Base-by-base conservation (phyloP, 1,139 yeast genomes). In the Yamadazyma pseudoaaseri region DNA sequence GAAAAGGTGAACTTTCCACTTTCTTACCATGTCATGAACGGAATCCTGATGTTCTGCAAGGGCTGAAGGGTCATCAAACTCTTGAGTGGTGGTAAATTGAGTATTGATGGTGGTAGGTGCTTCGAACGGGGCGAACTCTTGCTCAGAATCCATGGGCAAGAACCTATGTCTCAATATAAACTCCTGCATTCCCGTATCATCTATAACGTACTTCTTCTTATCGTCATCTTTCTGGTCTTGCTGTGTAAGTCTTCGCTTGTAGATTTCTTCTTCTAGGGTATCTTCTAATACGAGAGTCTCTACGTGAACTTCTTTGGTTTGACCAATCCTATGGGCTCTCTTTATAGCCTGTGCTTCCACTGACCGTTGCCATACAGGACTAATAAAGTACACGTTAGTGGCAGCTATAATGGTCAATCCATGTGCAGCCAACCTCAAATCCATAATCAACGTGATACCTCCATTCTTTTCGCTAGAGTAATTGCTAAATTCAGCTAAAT, bases 291-390 rank as follows among this genome's bases (percentile, higher is more conserved):
- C 72, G 36, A 81, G 57, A 0, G 87, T 81, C 47, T 81, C 89
- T n/a, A 81, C 89, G 46, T 56, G 58, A 3, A 59, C 64, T 15
- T 73, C 73, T 2, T 63, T 58, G 1, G 65, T 62, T 45, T 81
- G 87, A 0, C 87, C 87, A 48, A 81, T 81, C 53, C 87, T 69
- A 54, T 81, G 87, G 0, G 86, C 82, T 60, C 87, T 73, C 45
- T 81, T 80, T 33, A 81, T 79, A 0, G 86, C 86, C 45, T 81
- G 87, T 0, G 86, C 86, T 49, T 81, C 87, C 7, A 78, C 65
- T 0, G 84, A 73, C 38, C 79, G 67, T 44, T 71, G 76, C 87
- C 89, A 82, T 2, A 81, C 81, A 0, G 89, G 89, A 43, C 73
- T 79, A 10, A 81, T 63, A 45, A 82, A 81, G 46, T 79, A 81